Base-by-base conservation (phyloP, 305 asterid genomes). In the Fraxinus ornus region DNA sequence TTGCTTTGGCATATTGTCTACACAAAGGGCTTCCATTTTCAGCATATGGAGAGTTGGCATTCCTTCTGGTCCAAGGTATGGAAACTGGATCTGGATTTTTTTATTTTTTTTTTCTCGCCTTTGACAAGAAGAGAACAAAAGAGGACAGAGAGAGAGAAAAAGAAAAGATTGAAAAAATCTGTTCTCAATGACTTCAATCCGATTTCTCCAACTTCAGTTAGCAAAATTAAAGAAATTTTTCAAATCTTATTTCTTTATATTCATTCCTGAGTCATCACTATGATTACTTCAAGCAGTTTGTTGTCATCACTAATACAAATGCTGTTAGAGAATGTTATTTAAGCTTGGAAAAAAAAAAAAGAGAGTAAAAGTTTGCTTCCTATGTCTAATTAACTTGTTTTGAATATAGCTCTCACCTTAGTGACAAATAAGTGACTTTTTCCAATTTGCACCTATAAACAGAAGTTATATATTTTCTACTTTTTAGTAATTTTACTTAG, bases 11-110 rank as follows among this genome's bases (percentile, higher is more conserved):
- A 9, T 93, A 93, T 85, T 94, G 98, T 87, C 98, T 95, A 83
- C 98, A 93, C 91, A 93, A 94, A 88, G 98, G 94, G 78, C 98
- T 95, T 83, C 99, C 98, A 0, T 95, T 93, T 93, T 95, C 98
- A 79, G 99, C 99, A 75, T 96, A 90, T 80, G 99, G 99, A 66
- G 99, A 96, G 87, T 87, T 94, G 88, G 97, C 91, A 12, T 96
- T 96, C 88, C 95, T 96, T 77, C 86, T 96, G 89, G 80, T 93
- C 86, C 99, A 93, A 90, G 98, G 99, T 94, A 88, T 64, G 83
- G 37, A 22, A 47, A 55, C n/a, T 41, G 6, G 47, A 82, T 64
- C 39, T 64, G 81, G 77, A 44, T 52, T 36, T 17, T 24, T 6
- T 75, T 26, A 13, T 13, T 17, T 13, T 28, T 28, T 2, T 28